Evolutionary conservation across 2,329 filamentous ascomycete species (phyloP).

Genomic region (Corniculantispora saksenae): DNA sequence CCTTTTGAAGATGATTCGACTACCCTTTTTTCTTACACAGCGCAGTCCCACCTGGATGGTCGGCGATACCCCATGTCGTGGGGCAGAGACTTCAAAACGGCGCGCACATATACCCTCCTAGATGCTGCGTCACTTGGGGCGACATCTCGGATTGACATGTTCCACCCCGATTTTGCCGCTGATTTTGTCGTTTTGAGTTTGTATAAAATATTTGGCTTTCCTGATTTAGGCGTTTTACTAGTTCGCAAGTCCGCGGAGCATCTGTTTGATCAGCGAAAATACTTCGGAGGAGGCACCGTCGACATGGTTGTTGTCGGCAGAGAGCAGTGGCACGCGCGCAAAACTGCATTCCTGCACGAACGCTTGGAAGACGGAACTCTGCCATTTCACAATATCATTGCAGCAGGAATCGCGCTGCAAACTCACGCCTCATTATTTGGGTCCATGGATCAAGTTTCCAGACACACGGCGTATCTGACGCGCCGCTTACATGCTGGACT

Average conservation of each 20-base stretch:
- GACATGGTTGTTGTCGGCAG: conserved; percentile 81
- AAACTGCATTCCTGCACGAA: conserved; percentile 72
- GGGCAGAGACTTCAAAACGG: conserved; percentile 52
- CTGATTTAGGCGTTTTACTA: conserved; percentile 83
- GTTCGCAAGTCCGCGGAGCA: conserved; percentile 70
- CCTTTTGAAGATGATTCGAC: conserved; percentile 33
- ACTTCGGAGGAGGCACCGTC: conserved; percentile 94
- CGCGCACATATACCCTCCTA: conserved; percentile 64
- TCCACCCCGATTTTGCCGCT: conserved; percentile 60
- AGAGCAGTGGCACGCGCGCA: conserved; percentile 81
- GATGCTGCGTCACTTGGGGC: conserved; percentile 83
- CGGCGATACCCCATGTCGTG: conserved; percentile 71
- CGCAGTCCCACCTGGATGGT: conserved; percentile 92
- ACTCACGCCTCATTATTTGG: conserved; percentile 70
- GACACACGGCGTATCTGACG: conserved; percentile 69
- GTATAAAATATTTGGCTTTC: conserved; percentile 98
- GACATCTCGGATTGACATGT: conserved; percentile 74
- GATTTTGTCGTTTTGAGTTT: conserved; percentile 89
- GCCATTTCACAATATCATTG: conserved; percentile 87
- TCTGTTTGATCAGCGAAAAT: conserved; percentile 67
- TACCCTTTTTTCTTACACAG: conserved; percentile 75
- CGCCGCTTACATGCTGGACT: conserved; percentile 51
- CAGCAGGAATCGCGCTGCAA: conserved; percentile 72
- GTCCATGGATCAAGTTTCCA: conserved; percentile 67
- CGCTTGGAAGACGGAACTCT: conserved; percentile 88